Conservation (phyloP, 2,329 filamentous ascomycete genomes). For the Monilinia fructigena region DNA sequence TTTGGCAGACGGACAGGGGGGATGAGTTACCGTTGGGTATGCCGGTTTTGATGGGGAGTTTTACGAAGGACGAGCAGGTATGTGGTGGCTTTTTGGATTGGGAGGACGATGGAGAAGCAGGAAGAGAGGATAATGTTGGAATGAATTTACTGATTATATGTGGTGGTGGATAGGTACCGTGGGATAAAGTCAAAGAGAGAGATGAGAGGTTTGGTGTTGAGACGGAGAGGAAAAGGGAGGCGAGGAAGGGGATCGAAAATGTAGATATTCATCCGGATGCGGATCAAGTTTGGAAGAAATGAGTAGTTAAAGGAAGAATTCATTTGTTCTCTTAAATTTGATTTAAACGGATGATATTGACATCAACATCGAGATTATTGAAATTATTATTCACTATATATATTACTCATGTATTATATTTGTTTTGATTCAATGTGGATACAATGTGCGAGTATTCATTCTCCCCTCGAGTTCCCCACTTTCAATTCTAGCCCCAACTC, state of each 20-base stretch:
- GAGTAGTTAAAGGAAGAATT: no score
- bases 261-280: slow-evolving; percentile 46
- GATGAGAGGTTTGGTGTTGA: slow-evolving; percentile 54
- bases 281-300: slow-evolving; percentile 23
- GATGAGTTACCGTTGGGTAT: slow-evolving; percentile 21
- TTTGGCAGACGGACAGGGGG: slow-evolving; percentile 81
- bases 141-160: neutral
- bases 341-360: no score
- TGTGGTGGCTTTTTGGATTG: neutral
- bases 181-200: slow-evolving; percentile 46
- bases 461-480: no score
- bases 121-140: neutral
- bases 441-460: no score
- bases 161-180: slow-evolving; percentile 36
- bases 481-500: no score
- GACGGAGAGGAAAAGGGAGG: slow-evolving; percentile 51
- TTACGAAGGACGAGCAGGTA: slow-evolving; percentile 18
- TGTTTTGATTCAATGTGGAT: no score
- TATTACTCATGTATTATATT: no score
- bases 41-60: slow-evolving; percentile 25
- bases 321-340: no score
- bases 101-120: neutral
- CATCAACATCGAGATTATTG: no score
- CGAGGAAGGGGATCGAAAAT: slow-evolving; percentile 56
- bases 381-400: no score